Evolutionary conservation across 306 rosid genomes (phyloP).

Genomic region (Pachyrhizus erosus): DNA sequence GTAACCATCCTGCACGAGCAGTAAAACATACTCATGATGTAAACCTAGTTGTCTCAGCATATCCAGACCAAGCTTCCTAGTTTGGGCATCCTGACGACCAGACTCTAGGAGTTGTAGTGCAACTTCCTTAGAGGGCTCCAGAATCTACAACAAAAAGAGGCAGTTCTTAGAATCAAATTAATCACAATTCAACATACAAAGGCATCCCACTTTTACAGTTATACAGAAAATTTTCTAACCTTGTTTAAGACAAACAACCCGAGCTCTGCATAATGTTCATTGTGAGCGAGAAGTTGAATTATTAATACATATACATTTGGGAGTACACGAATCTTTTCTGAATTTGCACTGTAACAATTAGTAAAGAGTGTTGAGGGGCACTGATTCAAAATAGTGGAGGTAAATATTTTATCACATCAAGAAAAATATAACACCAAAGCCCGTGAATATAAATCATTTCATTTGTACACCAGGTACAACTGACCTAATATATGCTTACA

Average conservation of each 20-base stretch:
- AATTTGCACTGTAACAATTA: slow-evolving; percentile 68
- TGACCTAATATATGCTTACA: slow-evolving; percentile 11
- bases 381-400: slow-evolving; percentile 9
- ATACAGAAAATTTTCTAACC: slow-evolving; percentile 54
- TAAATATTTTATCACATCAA: slow-evolving; percentile 13
- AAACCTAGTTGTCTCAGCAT: slow-evolving; percentile 94
- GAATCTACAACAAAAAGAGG: slow-evolving; percentile 62
- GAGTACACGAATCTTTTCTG: slow-evolving; percentile 76
- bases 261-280: slow-evolving; percentile 84
- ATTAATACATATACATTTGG: slow-evolving; percentile 76
- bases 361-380: slow-evolving; percentile 28
- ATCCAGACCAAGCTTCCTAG: slow-evolving; percentile 91
- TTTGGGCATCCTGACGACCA: slow-evolving; percentile 73
- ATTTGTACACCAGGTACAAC: slow-evolving; percentile 20
- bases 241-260: slow-evolving; percentile 83
- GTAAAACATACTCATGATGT: slow-evolving; percentile 83
- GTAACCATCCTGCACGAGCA: slow-evolving; percentile 90
- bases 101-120: slow-evolving; percentile 93
- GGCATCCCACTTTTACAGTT: slow-evolving; percentile 12
- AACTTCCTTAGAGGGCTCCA: slow-evolving; percentile 94
- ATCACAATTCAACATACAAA: slow-evolving; percentile 35
- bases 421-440: slow-evolving; percentile 25
- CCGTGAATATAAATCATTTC: slow-evolving; percentile 33
- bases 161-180: slow-evolving; percentile 36
- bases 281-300: slow-evolving; percentile 76